Conservation (phyloP, 257 asterid species). For the Lycium ferocissimum region DNA sequence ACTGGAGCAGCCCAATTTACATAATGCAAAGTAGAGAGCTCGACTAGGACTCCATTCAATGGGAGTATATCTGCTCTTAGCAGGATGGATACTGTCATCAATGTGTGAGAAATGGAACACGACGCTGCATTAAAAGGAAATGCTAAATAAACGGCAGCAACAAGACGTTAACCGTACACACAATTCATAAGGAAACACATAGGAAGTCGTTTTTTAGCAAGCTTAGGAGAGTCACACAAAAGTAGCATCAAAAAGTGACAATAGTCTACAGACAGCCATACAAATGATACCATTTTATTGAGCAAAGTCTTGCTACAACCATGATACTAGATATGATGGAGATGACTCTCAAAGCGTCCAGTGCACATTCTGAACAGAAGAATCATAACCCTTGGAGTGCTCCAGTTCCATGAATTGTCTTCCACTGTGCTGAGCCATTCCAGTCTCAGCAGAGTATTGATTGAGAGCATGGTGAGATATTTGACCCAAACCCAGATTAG, state of each 20-base stretch:
- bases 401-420: constrained; percentile 57
- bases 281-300: constrained; percentile 6
- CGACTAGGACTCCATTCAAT: no score
- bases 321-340: neutral
- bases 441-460: constrained; percentile 58
- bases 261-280: neutral
- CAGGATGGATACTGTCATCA: no score
- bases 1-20: no score
- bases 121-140: no score
- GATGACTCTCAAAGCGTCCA: constrained; percentile 57
- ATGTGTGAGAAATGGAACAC: no score
- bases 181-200: neutral
- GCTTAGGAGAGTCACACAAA: neutral
- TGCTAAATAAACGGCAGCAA: no score
- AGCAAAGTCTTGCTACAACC: neutral
- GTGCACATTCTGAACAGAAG: constrained; percentile 67
- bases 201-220: neutral
- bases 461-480: constrained; percentile 46
- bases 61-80: no score
- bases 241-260: constrained; percentile 2
- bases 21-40: no score
- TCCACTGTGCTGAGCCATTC: constrained; percentile 58
- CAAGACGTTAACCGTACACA: neutral
- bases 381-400: constrained; percentile 60
- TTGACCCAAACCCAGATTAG: constrained; percentile 63